These are phyloP conservation scores for Fimicolochytrium jonesii DNA, from an alignment of 192 early-diverging fungal species.

Conservation along the genomic window DNA sequence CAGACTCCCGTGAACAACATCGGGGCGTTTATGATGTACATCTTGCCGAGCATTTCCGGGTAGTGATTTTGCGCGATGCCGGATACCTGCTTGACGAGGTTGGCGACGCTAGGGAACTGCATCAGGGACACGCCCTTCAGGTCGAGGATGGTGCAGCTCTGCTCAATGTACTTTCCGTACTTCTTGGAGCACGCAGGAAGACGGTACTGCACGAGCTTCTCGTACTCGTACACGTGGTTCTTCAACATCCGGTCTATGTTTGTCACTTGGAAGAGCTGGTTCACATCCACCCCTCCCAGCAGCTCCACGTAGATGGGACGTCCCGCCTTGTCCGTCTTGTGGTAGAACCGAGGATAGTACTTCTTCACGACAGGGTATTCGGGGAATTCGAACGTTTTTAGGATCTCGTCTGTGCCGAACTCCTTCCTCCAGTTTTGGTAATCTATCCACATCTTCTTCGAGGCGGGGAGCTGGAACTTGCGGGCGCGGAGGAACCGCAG, in stretches of 20 bases:
- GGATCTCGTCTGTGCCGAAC: conserved; percentile 51
- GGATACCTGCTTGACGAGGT: conserved; percentile 67
- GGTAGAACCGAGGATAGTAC: conserved; percentile 74
- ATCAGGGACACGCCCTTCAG: conserved; percentile 78
- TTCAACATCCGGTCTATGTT: conserved; percentile 67
- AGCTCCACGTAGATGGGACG: conserved; percentile 90
- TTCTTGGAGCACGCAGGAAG: conserved; percentile 74
- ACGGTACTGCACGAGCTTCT: conserved; percentile 63
- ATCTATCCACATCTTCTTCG: conserved; percentile 71
- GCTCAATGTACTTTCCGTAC: conserved; percentile 63
- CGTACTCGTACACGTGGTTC: conserved; percentile 72
- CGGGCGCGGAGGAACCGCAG: conserved; percentile 72
- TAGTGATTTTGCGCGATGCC: conserved; percentile 90
- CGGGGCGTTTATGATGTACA: conserved; percentile 93
- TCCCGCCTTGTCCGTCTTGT: conserved; percentile 87
- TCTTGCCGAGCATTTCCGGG: conserved; percentile 87
- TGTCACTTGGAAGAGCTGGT: conserved; percentile 58
- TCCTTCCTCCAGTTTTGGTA: conserved; percentile 65
- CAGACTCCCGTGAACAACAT: conserved; percentile 68
- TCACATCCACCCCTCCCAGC: conserved; percentile 66
- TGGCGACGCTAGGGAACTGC: conserved; percentile 65
- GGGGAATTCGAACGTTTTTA: conserved; percentile 53
- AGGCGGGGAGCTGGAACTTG: conserved; percentile 58
- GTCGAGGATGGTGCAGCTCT: conserved; percentile 87
- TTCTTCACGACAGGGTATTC: conserved; percentile 60